phyloP scores from a whole-genome alignment of 495 filamentous ascomycete genomes.

The Podospora comata region DNA sequence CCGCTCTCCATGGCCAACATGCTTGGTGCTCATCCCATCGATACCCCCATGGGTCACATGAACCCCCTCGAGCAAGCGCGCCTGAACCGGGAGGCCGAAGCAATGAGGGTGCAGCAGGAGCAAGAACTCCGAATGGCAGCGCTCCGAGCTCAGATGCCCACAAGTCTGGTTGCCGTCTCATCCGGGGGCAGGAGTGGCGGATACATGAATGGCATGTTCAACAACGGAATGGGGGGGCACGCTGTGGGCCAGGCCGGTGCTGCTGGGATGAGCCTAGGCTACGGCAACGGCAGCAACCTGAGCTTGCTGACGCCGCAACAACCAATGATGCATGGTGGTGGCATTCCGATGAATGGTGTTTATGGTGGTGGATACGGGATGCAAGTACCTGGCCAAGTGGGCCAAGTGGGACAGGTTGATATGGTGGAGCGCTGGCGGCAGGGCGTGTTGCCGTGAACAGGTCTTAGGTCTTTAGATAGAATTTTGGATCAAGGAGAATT shows the following conservation, averaged over 20 bases:
- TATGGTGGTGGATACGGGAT: conserved; percentile 29
- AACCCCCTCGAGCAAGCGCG: conserved; percentile 38
- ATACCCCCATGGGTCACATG: conserved; percentile 31
- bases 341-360: conserved; percentile 15
- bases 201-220: conserved; percentile 51
- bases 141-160: conserved; percentile 43
- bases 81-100: conserved; percentile 37
- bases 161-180: conserved; percentile 26
- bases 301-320: conserved; percentile 9
- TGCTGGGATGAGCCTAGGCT: conserved; percentile 18
- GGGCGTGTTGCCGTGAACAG: conserved; percentile 59
- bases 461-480: background rate
- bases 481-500: background rate
- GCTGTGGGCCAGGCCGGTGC: background rate
- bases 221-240: conserved; percentile 47
- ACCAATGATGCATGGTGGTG: background rate
- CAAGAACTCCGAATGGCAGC: conserved; percentile 41
- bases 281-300: conserved; percentile 12
- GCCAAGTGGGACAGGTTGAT: conserved; percentile 46
- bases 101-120: conserved; percentile 30
- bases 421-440: conserved; percentile 90
- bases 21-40: conserved; percentile 45
- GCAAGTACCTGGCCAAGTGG: conserved; percentile 59
- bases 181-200: conserved; percentile 38
- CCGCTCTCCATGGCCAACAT: conserved; percentile 70